Conservation (phyloP, 2,329 filamentous ascomycete genomes). For the Eutypa lata region DNA sequence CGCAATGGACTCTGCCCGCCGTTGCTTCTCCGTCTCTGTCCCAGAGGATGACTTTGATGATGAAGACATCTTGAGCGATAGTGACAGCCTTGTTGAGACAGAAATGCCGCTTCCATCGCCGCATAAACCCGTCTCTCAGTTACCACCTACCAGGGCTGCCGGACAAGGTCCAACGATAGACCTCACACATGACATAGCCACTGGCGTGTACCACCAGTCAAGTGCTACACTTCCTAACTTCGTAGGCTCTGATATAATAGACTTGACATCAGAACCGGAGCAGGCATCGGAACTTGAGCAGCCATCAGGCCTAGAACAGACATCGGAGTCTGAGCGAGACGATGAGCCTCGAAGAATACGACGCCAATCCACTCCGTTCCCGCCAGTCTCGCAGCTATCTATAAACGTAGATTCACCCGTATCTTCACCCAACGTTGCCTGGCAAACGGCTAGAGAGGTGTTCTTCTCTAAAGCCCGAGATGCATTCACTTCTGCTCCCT, state of each 20-base stretch:
- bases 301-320: constrained; percentile 5
- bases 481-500: no score
- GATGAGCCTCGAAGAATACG: constrained; percentile 6
- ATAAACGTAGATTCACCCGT: not conserved
- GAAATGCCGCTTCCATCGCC: not conserved
- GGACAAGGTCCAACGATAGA: constrained; percentile 12
- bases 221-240: constrained; percentile 2
- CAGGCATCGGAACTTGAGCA: constrained; percentile 12
- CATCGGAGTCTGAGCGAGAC: constrained; percentile 12
- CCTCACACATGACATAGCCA: constrained; percentile 15
- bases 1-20: not conserved
- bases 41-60: constrained; percentile 37
- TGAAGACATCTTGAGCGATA: constrained; percentile 18
- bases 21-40: constrained; percentile 28
- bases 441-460: not conserved
- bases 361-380: not conserved
- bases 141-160: not conserved
- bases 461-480: no score
- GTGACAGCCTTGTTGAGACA: constrained; percentile 13
- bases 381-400: not conserved
- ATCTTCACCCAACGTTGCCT: not conserved
- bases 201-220: no score
- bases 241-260: constrained; percentile 17
- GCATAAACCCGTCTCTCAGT: not conserved
- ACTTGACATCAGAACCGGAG: constrained; percentile 9